A percentile compares a stretch with the other conserved stretches of the same genome.
phyloP scores from a whole-genome alignment of 2,329 filamentous ascomycete genomes.

The Tolypocladium album region DNA sequence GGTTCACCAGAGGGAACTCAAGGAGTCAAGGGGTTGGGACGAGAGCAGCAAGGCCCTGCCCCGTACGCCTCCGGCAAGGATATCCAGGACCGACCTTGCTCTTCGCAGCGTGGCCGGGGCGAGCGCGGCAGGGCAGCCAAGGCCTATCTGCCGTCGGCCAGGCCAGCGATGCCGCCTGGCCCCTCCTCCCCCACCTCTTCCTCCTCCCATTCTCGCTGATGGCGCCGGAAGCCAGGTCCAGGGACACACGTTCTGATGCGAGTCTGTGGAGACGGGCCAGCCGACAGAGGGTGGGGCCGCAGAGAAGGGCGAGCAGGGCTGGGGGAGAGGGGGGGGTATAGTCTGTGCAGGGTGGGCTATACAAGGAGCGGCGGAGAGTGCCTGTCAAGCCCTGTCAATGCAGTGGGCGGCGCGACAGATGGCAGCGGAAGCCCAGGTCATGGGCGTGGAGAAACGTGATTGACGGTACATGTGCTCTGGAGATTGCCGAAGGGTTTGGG shows the following conservation, averaged over 20 bases:
- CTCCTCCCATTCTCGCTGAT: background rate
- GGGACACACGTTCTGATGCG: constrained; percentile 11
- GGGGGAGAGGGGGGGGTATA: constrained; percentile 19
- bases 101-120: background rate
- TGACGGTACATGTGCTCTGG: background rate
- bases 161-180: background rate
- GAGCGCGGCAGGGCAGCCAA: background rate
- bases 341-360: constrained; percentile 18
- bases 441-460: constrained; percentile 8
- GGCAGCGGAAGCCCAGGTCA: no score
- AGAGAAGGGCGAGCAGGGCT: background rate
- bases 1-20: background rate
- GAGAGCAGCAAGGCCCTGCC: background rate
- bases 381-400: constrained; percentile 4
- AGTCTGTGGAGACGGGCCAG: constrained; percentile 8
- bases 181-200: background rate
- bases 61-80: background rate
- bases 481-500: background rate
- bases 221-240: background rate
- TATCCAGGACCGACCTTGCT: background rate
- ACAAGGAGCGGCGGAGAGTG: constrained; percentile 6
- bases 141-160: background rate
- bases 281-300: constrained; percentile 6
- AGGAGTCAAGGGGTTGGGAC: background rate
- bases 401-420: constrained; percentile 1